Percentiles rank a stretch among this genome's conserved stretches.
Evolutionary conservation across 2,329 filamentous ascomycete genomes (phyloP).

Genomic region (Alternaria incomplexa): DNA sequence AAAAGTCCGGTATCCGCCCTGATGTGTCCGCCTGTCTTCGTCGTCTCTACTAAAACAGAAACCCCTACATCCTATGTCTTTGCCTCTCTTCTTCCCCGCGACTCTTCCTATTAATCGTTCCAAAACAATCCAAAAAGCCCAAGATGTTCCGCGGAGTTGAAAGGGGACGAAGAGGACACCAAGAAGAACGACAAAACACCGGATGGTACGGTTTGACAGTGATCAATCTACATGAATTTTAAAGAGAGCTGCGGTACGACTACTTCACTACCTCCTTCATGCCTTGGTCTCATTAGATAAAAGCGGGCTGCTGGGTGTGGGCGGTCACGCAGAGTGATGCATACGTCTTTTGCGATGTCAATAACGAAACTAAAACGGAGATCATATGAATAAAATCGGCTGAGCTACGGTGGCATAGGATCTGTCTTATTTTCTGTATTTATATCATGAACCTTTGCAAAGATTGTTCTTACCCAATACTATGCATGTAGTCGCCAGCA

Average conservation of each 20-base stretch:
- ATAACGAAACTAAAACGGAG: not conserved
- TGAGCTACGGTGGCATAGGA: not conserved
- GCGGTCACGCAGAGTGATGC: not conserved
- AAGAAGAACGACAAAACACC: not conserved
- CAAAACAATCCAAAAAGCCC: not conserved
- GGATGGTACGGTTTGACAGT: not conserved
- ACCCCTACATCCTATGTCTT: not conserved
- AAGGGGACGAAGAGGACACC: not conserved
- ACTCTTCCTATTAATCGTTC: fast-evolving
- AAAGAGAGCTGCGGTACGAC: not conserved
- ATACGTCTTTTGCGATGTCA: not conserved
- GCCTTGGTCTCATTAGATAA: not conserved
- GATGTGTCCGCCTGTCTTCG: not conserved
- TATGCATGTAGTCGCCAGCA: not conserved
- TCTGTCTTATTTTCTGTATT: not conserved
- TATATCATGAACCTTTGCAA: not conserved
- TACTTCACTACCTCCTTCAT: not conserved
- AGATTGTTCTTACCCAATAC: fast-evolving
- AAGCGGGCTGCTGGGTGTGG: not conserved
- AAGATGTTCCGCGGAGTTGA: not conserved
- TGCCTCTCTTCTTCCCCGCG: not conserved
- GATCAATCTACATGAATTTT: not conserved
- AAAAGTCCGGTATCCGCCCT: not conserved
- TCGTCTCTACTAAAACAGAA: not conserved
- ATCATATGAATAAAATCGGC: fast-evolving